Percentiles rank a stretch among this genome's conserved stretches.
These are phyloP conservation scores for Backusella mclennaniae DNA, from an alignment of 192 early-diverging fungal species.

Conservation along the genomic window DNA sequence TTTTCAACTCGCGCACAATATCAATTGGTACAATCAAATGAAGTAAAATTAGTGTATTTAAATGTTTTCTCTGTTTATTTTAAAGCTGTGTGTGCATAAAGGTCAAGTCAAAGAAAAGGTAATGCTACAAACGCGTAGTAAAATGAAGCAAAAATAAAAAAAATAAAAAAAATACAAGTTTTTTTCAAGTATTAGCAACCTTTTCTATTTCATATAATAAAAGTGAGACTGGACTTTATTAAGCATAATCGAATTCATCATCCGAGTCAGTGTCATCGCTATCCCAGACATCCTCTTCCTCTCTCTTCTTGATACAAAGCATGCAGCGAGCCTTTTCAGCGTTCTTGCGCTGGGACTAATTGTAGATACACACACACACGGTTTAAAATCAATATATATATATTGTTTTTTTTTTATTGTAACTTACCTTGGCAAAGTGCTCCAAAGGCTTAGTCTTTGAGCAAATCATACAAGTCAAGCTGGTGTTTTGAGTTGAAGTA, in stretches of 20 bases:
- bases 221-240: background rate
- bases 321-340: slow-evolving; percentile 44
- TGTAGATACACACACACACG: background rate
- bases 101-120: background rate
- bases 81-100: background rate
- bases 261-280: slow-evolving; percentile 30
- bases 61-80: background rate
- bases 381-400: background rate
- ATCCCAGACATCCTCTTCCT: slow-evolving; percentile 37
- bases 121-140: background rate
- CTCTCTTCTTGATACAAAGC: slow-evolving; percentile 39
- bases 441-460: slow-evolving; percentile 31
- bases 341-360: slow-evolving; percentile 41
- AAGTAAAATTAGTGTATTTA: too few relatives aligned
- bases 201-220: background rate
- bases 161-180: too few relatives aligned
- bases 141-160: background rate
- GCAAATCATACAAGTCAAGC: slow-evolving; percentile 43
- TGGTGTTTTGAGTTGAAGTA: slow-evolving; percentile 26
- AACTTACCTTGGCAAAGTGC: slow-evolving; percentile 40
- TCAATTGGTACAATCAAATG: too few relatives aligned
- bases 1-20: too few relatives aligned
- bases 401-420: background rate
- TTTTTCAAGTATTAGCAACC: too few relatives aligned
- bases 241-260: slow-evolving; percentile 20